Base-by-base conservation (phyloP, 2,329 filamentous ascomycete species). In the Paecilomyces sp. region DNA sequence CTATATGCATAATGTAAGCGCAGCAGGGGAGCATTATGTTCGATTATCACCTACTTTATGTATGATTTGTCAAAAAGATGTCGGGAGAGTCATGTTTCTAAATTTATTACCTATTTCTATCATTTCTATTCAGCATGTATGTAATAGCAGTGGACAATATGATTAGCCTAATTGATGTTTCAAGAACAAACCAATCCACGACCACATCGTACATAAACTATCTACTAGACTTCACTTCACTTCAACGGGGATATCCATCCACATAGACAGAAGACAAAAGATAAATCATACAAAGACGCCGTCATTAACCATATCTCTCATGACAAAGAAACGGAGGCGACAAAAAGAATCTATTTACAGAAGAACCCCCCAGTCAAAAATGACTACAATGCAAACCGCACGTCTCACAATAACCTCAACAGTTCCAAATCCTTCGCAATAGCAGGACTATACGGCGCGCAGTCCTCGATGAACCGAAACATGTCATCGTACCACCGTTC, bases 401-500 rank as follows among this genome's bases (percentile, higher is more conserved):
- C 31, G 34, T 56, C 63, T 67, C 64, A 73, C 56, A 75, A 60
- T 51, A 68, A 61, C 41, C 63, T 68, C 60, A 77, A 60, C 18
- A 77, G 60, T 41, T 76, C 72, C 62, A 77, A 59, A 62, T 77
- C 75, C 61, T 75, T 70, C 52, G 72, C 69, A 33, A 77, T 69
- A 24, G 74, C 74, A 2, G 75, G 74, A 65, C 73, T 77, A 33
- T 70, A 69, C 11, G 62, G 61, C 7, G 73, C 73, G 60, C 74
- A 75, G 24, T 74, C 72, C 57, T 75, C 72, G 57, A 77, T 62
- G 59, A 77, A 77, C 8, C 65, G 67, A 54, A 76, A 55, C 74
- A 77, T 77, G 60, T 74, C 75, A 22, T 70, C 68, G 34, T 72
- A 76, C 75, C 75, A 77, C 5, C 69, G 67, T 54, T 77, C 74